Conservation (phyloP, 805 yeast genomes). For the Schizosaccharomyces lindneri region DNA sequence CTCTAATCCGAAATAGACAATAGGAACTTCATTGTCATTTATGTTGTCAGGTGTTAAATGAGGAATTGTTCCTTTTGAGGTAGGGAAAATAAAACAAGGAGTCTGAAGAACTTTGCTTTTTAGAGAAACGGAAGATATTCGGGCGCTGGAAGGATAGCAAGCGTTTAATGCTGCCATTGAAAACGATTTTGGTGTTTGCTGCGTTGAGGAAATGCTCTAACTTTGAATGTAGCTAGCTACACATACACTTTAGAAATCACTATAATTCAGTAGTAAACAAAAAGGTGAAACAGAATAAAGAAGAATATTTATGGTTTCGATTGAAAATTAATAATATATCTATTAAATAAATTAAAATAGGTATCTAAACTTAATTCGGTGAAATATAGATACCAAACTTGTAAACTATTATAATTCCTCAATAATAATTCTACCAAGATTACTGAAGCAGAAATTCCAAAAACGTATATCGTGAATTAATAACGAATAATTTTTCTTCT, state of each 20-base stretch:
- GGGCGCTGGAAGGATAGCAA: not conserved
- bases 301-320: too few species aligned
- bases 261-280: too few species aligned
- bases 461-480: not conserved
- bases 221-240: too few species aligned
- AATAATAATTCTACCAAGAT: too few species aligned
- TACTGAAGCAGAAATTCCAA: not conserved
- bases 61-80: constrained; percentile 19
- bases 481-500: not conserved
- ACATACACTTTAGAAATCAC: too few species aligned
- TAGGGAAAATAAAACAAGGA: constrained; percentile 11
- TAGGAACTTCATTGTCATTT: constrained; percentile 9
- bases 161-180: not conserved
- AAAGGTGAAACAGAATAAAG: too few species aligned
- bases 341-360: too few species aligned
- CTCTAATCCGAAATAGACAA: constrained; percentile 14
- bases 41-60: constrained; percentile 21
- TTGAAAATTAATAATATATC: too few species aligned
- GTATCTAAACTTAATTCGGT: too few species aligned
- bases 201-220: too few species aligned
- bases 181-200: not conserved
- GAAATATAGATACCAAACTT: too few species aligned
- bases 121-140: not conserved
- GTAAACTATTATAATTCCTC: too few species aligned
- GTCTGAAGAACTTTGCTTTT: constrained; percentile 2